phyloP scores from a whole-genome alignment of 208 protist genomes.

The Trypanosoma mega region DNA sequence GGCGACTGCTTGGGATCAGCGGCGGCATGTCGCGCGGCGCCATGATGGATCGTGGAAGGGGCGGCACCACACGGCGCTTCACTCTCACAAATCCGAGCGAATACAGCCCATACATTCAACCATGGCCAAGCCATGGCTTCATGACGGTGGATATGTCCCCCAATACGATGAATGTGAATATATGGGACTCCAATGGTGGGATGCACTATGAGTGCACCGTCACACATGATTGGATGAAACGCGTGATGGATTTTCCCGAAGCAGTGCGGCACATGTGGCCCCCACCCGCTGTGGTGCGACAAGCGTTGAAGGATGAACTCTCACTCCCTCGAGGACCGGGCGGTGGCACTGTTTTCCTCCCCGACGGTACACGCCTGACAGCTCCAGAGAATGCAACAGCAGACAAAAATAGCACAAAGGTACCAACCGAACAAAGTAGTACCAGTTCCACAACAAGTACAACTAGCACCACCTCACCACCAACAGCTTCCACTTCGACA shows the following conservation, averaged over 20 bases:
- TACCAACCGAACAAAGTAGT: not conserved
- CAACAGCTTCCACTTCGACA: not conserved
- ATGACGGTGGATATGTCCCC: conserved; percentile 23
- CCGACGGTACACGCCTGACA: conserved; percentile 13
- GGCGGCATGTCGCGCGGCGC: conserved; percentile 24
- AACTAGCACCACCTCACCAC: not conserved
- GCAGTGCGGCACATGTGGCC: conserved; percentile 13
- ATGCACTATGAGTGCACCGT: conserved; percentile 24
- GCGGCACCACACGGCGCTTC: conserved; percentile 15
- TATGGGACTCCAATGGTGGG: conserved; percentile 23
- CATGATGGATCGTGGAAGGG: conserved; percentile 16
- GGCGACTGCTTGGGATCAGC: conserved; percentile 12
- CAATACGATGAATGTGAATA: conserved; percentile 27
- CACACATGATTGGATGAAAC: conserved; percentile 25
- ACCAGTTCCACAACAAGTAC: not conserved
- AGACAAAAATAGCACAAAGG: not conserved
- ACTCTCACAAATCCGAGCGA: conserved; percentile 23
- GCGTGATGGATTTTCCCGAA: conserved; percentile 4
- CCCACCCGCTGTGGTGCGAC: conserved; percentile 11
- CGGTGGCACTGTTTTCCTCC: conserved; percentile 19
- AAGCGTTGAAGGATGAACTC: conserved; percentile 26
- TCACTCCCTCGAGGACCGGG: conserved; percentile 22
- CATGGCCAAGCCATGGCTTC: conserved; percentile 27
- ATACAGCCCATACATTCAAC: conserved; percentile 21
- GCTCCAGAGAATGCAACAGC: not conserved